Evolutionary conservation across 306 rosid species (phyloP), one percentile per base, ranked within the genome.

Genomic region (Vigna radiata): DNA sequence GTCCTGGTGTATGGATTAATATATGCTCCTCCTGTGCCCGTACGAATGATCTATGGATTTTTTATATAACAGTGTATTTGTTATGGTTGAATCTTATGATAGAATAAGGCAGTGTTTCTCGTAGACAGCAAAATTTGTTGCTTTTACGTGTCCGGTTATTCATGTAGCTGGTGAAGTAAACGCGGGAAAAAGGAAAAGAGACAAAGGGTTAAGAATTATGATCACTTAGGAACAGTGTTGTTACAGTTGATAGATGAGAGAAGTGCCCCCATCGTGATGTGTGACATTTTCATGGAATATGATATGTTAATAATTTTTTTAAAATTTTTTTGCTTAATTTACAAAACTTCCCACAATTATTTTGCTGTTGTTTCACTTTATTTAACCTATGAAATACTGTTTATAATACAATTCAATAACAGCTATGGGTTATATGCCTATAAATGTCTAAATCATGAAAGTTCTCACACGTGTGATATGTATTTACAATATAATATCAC

Each of bases 111-210:
- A 39, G 43, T 14, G 67, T 39, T 72, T 10, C 13, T 7, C 43
- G 8, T 55, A 72, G 60, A 54, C 46, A 71, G 36, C 43, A 53
- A 36, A 36, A 16, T 37, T 63, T 63, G 49, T 63, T 62, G 68
- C 23, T 59, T 27, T 62, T 16, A 31, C 15, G 46, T n/a, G 46
- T 61, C 33, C 46, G 68, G 46, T 61, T 61, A 7, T 8, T 14
- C 64, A 23, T 58, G 39, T 58, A 58, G 46, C 46, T 13, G 15
- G 23, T 33, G 7, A 62, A 16, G 43, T 43, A 60, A 27, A 60
- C 66, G 43, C 66, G 19, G 19, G 13, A 6, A 61, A 31, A 61
- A 31, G 65, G 39, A 4, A 23, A 5, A 59, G 6, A 31, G 33
- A 62, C 7, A 62, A 62, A n/a, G 17, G 25, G 63, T 18, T 33